These are phyloP conservation scores for Cubamyces sp. DNA, from an alignment of 768 basidiomycete genomes.

Conservation along the genomic window DNA sequence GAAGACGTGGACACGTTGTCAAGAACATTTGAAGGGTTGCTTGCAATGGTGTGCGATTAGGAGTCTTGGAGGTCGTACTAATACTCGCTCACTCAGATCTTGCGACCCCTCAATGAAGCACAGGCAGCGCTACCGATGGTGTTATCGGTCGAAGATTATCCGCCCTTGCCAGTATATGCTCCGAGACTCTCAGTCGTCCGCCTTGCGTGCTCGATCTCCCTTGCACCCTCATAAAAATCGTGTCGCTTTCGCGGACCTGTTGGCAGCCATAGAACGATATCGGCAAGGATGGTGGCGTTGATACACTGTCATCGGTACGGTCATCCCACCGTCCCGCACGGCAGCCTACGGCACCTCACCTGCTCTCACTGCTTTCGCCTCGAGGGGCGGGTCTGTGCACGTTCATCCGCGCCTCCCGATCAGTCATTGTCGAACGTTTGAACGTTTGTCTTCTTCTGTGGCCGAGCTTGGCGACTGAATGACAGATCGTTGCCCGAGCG, in stretches of 20 bases:
- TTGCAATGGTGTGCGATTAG: no score
- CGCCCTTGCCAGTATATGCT: no score
- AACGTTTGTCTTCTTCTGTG: not conserved
- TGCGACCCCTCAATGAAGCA: no score
- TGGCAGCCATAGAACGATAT: not conserved
- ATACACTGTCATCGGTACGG: not conserved
- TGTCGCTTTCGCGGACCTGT: not conserved
- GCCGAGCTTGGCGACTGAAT: not conserved
- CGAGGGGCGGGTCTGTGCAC: not conserved
- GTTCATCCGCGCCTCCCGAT: not conserved
- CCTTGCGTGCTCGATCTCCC: not conserved
- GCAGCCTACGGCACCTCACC: not conserved
- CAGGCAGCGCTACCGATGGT: no score
- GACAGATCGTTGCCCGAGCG: not conserved
- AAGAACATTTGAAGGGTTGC: no score
- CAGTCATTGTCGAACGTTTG: not conserved
- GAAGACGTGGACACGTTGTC: no score
- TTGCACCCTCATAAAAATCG: not conserved
- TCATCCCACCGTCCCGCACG: not conserved
- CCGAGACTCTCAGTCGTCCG: no score
- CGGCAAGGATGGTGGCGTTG: constrained; percentile 13
- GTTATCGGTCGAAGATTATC: no score
- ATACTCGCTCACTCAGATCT: no score
- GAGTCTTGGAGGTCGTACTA: no score
- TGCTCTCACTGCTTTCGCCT: not conserved